These are phyloP conservation scores for Penicillium herquei DNA, from an alignment of 495 filamentous ascomycete species.

Conservation along the genomic window DNA sequence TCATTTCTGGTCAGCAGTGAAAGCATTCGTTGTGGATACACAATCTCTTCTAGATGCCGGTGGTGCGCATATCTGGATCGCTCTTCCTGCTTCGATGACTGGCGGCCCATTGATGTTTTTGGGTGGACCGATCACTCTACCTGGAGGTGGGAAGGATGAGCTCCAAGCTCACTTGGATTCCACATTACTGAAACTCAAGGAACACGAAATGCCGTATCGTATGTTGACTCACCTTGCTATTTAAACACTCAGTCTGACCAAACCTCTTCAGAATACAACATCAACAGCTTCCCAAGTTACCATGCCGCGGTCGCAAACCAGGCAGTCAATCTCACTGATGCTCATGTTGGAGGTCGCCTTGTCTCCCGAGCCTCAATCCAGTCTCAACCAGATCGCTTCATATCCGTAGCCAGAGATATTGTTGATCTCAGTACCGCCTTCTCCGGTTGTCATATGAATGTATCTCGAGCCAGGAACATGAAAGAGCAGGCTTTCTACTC, in stretches of 20 bases:
- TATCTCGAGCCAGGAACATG: conserved; percentile 16
- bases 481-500: conserved; percentile 9
- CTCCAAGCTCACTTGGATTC: conserved; percentile 4
- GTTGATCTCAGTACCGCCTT: conserved; percentile 28
- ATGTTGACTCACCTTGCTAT: background rate
- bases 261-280: too few species aligned
- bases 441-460: conserved; percentile 37
- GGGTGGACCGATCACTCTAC: conserved; percentile 9
- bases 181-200: background rate
- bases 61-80: conserved; percentile 10
- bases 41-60: conserved; percentile 9
- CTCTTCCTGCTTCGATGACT: background rate
- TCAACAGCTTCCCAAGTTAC: too few species aligned
- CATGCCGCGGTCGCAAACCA: too few species aligned
- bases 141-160: conserved; percentile 7
- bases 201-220: conserved; percentile 9
- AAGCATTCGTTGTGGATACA: conserved; percentile 4
- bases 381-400: too few species aligned
- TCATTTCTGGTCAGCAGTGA: background rate
- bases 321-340: too few species aligned
- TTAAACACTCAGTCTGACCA: too few species aligned
- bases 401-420: conserved; percentile 9
- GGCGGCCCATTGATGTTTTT: conserved; percentile 1
- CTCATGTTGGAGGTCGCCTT: too few species aligned
- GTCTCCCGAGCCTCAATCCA: too few species aligned